Conservation (phyloP, 1,284 basidiomycete genomes). For the Puccinia horiana region DNA sequence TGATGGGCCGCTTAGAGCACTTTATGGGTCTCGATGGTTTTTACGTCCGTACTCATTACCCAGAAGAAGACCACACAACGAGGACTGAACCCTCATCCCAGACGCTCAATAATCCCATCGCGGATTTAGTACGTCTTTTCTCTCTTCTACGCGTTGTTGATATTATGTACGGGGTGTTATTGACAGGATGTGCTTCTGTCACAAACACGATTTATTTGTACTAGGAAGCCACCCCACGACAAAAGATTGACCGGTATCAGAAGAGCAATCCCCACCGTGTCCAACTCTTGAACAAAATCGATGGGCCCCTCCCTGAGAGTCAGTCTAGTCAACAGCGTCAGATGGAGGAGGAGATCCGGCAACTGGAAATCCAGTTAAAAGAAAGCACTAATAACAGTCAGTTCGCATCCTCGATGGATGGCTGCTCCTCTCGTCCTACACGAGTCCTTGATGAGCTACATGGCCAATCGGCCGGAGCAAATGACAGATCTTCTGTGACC, state of each 20-base stretch:
- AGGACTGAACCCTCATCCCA: constrained; percentile 4
- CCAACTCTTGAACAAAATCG: neutral
- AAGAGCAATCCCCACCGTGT: neutral
- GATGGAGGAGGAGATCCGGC: constrained; percentile 35
- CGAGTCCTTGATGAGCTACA: neutral
- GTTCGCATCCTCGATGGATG: constrained; percentile 10
- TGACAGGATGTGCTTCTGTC: neutral
- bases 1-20: constrained; percentile 36
- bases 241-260: constrained; percentile 12
- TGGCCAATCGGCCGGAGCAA: neutral
- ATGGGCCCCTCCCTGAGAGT: neutral
- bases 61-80: neutral
- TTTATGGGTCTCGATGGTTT: constrained; percentile 48
- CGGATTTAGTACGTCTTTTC: neutral
- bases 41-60: constrained; percentile 7
- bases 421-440: neutral
- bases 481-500: constrained; percentile 14
- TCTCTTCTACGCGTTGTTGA: neutral
- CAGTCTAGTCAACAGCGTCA: neutral
- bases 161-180: neutral
- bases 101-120: neutral
- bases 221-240: constrained; percentile 34
- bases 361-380: constrained; percentile 21
- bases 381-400: constrained; percentile 8
- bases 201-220: neutral